These are phyloP conservation scores for Pichiaceae sp. DNA, from an alignment of 1,139 yeast species.

Conservation along the genomic window DNA sequence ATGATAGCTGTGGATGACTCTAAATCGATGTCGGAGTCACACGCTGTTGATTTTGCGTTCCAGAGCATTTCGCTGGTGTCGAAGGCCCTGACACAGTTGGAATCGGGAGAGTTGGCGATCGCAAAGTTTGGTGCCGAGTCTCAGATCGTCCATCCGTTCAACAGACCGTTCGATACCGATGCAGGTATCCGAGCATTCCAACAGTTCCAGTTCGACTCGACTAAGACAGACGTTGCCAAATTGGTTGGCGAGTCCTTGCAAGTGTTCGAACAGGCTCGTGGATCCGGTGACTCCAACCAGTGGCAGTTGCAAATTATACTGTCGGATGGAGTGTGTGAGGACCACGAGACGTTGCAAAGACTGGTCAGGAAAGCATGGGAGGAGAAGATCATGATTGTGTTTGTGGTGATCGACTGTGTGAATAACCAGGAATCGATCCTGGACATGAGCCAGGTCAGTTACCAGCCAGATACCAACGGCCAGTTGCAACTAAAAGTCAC, in stretches of 20 bases:
- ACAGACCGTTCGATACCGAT: conserved; percentile 72
- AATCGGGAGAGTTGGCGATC: conserved; percentile 87
- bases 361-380: conserved; percentile 90
- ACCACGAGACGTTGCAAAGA: conserved; percentile 73
- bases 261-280: conserved; percentile 64
- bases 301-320: conserved; percentile 93
- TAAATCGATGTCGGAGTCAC: conserved; percentile 93
- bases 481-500: conserved; percentile 67
- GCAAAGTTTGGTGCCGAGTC: conserved; percentile 87
- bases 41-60: conserved; percentile 84
- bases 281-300: conserved; percentile 47
- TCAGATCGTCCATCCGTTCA: conserved; percentile 83
- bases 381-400: conserved; percentile 88
- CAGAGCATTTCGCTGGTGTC: conserved; percentile 92
- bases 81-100: conserved; percentile 87
- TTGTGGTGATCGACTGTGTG: conserved; percentile 88
- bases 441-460: conserved; percentile 91
- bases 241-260: conserved; percentile 66
- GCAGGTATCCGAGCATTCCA: conserved; percentile 80
- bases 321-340: conserved; percentile 96
- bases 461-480: conserved; percentile 64
- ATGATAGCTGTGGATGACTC: conserved; percentile 98
- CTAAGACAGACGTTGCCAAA: conserved; percentile 72
- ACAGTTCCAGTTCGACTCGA: conserved; percentile 87
- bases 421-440: conserved; percentile 77